A percentile compares a stretch with the other conserved stretches of the same genome.
Evolutionary conservation across 129 eudicot genomes (phyloP).

Genomic region (Centella asiatica): DNA sequence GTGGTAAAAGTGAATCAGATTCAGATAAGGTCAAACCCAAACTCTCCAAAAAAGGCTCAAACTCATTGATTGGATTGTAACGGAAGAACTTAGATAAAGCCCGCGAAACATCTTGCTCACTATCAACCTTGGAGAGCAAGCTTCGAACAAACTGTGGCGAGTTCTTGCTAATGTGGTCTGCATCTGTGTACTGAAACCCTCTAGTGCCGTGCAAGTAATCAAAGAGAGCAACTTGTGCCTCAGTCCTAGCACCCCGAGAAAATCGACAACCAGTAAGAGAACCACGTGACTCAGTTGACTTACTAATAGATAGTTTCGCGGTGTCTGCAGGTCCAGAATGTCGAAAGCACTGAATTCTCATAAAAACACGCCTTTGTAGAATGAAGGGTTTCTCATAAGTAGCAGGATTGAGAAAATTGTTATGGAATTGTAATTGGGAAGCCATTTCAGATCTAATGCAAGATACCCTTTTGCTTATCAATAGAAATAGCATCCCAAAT

Average conservation of each 20-base stretch:
- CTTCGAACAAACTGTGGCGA: slow-evolving; percentile 50
- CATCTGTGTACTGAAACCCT: slow-evolving; percentile 54
- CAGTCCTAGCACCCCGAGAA: slow-evolving; percentile 43
- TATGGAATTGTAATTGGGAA: slow-evolving; percentile 36
- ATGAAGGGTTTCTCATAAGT: slow-evolving; percentile 24
- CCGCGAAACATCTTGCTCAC: slow-evolving; percentile 42
- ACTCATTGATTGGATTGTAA: slow-evolving; percentile 67
- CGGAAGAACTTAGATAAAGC: slow-evolving; percentile 56
- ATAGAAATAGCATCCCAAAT: slow-evolving; percentile 39
- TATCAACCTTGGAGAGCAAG: slow-evolving; percentile 48
- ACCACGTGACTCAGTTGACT: slow-evolving; percentile 26
- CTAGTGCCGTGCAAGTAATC: slow-evolving; percentile 67
- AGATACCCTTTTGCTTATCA: slow-evolving; percentile 27
- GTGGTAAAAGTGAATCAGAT: slow-evolving; percentile 39
- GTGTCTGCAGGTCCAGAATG: slow-evolving; percentile 12
- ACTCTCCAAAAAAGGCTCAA: slow-evolving; percentile 77
- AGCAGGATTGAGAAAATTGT: slow-evolving; percentile 19
- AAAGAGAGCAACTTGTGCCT: slow-evolving; percentile 64
- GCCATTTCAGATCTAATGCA: slow-evolving; percentile 32
- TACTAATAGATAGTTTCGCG: slow-evolving; percentile 8
- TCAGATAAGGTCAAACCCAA: slow-evolving; percentile 50
- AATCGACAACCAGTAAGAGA: slow-evolving; percentile 21
- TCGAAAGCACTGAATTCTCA: slow-evolving; percentile 28
- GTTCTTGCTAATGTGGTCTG: slow-evolving; percentile 72
- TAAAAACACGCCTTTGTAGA: not conserved